Base-by-base conservation (phyloP, 1,284 basidiomycete genomes). In the Hortiboletus rubellus region DNA sequence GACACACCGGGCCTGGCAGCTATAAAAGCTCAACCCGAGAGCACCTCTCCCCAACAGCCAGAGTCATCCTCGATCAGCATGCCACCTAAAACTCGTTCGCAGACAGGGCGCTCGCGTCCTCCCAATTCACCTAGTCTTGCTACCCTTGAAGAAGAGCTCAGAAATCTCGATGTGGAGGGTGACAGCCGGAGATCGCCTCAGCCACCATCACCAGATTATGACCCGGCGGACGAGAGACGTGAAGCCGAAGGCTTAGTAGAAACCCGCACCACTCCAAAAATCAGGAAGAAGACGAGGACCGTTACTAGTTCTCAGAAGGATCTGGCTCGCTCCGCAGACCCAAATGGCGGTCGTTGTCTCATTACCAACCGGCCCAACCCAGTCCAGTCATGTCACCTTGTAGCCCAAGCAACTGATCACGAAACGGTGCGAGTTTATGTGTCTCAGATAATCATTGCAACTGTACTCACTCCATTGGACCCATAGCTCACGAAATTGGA, bases 401-500 rank as follows among this genome's bases (percentile, higher is more conserved):
- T 52, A 18, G 6, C 42, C n/a, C 17, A 18, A 6, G 5, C 27
- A 3, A 51, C 41, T 5, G 5, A 31, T 10, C 18, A 12, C 0
- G 10, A n/a, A 45, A 50, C 18, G n/a, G 54, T 38, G 7, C 37
- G 17, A 9, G 17, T n/a, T 9, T n/a, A 6, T n/a, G 37, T 8
- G 5, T 38, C 17, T n/a, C 15, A 17, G 5, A 17, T 4, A 10
- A n/a, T n/a, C n/a, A n/a, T n/a, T n/a, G 3, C 7, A 3, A 10
- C n/a, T n/a, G 10, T 30, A 2, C 34, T 46, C 7, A 52, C 3
- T 8, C 4, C 1, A 5, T 9, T 7, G 7, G 15, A 15, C 10
- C 1, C 17, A 24, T 98, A 54, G 48, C 7, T 51, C 17, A 33
- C 94, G 62, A 98, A 98, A 98, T 2, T 93, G 90, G 33, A 98